Base-by-base conservation (phyloP, 2,329 filamentous ascomycete genomes). In the Dendryphion nanum region DNA sequence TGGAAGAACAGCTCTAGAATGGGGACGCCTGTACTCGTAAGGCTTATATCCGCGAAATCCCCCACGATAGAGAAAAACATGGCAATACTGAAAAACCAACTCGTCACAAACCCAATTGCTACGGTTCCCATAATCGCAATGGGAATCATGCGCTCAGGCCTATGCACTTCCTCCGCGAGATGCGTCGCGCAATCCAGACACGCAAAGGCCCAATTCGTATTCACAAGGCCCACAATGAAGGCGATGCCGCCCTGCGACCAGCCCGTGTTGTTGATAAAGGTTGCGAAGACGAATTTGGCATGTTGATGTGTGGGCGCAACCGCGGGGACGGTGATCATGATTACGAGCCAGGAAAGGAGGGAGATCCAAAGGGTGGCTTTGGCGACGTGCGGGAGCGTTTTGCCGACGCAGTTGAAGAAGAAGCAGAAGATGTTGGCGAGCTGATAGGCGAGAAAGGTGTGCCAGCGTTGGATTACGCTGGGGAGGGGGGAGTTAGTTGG, bases 181-280 rank as follows among this genome's bases (percentile, higher is more conserved):
- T 76, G 72, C 4, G 71, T 72, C 6, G 72, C 72, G 24, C 65
- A 68, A 51, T 77, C 73, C 12, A 77, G 64, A 36, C 72, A 74
- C 13, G 70, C 70, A 42, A 75, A 76, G 24, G 68, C 62, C 68
- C 70, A 76, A 48, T 75, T 75, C 14, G 69, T 68, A 46, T 73
- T 74, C 40, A 76, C 70, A 5, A 76, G 61, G 19, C 74, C 74
- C 35, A 74, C 69, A 30, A 77, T 69, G 56, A 76, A 76, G 15
- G 71, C 72, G 30, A 77, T 70, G 16, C 71, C 72, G 41, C 65
- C 62, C 30, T 65, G 55, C 7, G 50, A 40, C 73, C 71, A 76
- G 16, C 70, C 74, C 1, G 71, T 75, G 42, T 69, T 70, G 55
- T 76, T 78, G 58, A 72, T 69, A 47, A 76, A 76, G 26, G 66